phyloP scores from a whole-genome alignment of 441 rosid species.

The Populus tomentosa region DNA sequence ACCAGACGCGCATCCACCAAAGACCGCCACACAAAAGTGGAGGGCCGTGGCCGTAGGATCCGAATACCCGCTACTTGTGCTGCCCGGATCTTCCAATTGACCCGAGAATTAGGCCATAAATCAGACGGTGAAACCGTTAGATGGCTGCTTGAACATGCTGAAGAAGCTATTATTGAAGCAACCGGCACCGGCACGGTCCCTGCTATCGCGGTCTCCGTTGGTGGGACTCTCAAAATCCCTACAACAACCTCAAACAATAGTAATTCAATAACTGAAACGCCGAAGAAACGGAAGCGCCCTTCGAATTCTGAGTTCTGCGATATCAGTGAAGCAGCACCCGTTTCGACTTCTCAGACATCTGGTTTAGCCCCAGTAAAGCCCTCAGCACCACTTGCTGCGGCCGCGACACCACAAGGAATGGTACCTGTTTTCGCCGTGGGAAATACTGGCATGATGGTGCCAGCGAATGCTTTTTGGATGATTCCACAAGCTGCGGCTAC shows the following conservation, averaged over 20 bases:
- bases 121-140: conserved; percentile 68
- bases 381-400: neutral
- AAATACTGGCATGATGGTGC: conserved; percentile 37
- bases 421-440: conserved; percentile 39
- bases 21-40: conserved; percentile 65
- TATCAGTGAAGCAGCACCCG: conserved; percentile 13
- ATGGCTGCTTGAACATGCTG: conserved; percentile 64
- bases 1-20: conserved; percentile 39
- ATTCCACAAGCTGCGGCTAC: conserved; percentile 25
- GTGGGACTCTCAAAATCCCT: conserved; percentile 45
- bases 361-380: conserved; percentile 25
- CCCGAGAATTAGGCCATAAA: conserved; percentile 65
- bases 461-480: conserved; percentile 52
- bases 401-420: conserved; percentile 28
- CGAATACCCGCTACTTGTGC: conserved; percentile 62
- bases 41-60: conserved; percentile 69
- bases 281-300: conserved; percentile 32
- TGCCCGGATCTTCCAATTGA: conserved; percentile 58
- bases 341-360: conserved; percentile 25
- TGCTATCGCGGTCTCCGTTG: conserved; percentile 43
- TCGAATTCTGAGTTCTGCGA: conserved; percentile 32
- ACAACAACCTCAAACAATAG: conserved; percentile 13
- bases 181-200: conserved; percentile 52
- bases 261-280: neutral
- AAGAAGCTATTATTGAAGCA: conserved; percentile 49